These are phyloP conservation scores for Nothophytophthora sp. DNA, from an alignment of 352 stramenopile genomes.

Conservation along the genomic window DNA sequence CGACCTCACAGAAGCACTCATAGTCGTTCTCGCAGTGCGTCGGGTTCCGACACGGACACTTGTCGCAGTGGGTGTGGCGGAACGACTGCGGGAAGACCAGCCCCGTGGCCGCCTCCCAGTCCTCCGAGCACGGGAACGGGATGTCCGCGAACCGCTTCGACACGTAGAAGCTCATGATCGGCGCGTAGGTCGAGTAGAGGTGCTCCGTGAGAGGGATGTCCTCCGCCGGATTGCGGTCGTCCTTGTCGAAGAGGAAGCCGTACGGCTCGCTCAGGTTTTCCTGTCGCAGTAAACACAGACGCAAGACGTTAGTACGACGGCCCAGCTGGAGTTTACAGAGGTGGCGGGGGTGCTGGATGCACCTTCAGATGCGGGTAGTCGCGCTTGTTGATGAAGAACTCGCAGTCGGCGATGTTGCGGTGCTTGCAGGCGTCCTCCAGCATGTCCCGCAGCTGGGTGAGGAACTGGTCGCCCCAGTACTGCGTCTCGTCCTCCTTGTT, in stretches of 20 bases:
- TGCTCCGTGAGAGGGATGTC: slow-evolving; percentile 92
- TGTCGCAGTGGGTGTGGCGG: slow-evolving; percentile 81
- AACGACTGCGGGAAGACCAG: slow-evolving; percentile 93
- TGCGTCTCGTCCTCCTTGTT: slow-evolving; percentile 92
- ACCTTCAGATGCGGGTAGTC: slow-evolving; percentile 99
- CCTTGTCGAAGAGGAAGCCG: slow-evolving; percentile 98
- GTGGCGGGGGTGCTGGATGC: background rate
- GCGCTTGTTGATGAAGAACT: slow-evolving; percentile 99
- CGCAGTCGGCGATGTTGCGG: slow-evolving; percentile 96
- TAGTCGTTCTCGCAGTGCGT: slow-evolving; percentile 78
- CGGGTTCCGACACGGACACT: slow-evolving; percentile 63
- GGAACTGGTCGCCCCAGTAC: slow-evolving; percentile 98
- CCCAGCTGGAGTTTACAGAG: background rate
- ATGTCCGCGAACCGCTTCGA: slow-evolving; percentile 97
- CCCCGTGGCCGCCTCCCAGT: slow-evolving; percentile 94
- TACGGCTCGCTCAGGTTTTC: slow-evolving; percentile 97
- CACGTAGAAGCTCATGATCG: slow-evolving; percentile 98
- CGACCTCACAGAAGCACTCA: slow-evolving; percentile 77
- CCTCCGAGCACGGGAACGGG: slow-evolving; percentile 96
- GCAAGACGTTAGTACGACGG: slow-evolving; percentile 1
- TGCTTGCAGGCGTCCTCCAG: slow-evolving; percentile 95
- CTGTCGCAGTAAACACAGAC: slow-evolving; percentile 21
- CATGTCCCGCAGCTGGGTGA: slow-evolving; percentile 97
- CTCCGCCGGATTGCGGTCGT: slow-evolving; percentile 94
- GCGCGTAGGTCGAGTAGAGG: slow-evolving; percentile 94